Base-by-base conservation (phyloP, 495 filamentous ascomycete species). In the Xylaria intraflava region DNA sequence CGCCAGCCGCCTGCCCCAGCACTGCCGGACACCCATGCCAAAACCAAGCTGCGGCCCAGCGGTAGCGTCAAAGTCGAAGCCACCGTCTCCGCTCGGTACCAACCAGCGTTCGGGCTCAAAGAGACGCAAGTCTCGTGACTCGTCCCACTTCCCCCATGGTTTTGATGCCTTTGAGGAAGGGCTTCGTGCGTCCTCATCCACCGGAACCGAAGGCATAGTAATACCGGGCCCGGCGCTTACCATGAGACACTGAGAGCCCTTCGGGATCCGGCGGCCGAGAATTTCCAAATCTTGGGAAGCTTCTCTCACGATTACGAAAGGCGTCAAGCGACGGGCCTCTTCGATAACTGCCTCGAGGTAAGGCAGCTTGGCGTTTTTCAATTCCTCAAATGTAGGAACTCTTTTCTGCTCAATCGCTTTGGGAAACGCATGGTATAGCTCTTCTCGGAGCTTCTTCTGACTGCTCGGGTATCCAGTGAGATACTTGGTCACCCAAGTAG, bases 311-410 rank as follows among this genome's bases (percentile, higher is more conserved):
- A 60, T 33, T 0, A 41, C 41, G 2, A 43, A 29, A 1, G 30
- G 29, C 2, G 14, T 33, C 1, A n/a, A 5, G 3, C 68, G 56
- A 14, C 69, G 48, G 8, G 54, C 46, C 49, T 71, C 68, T 45
- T 66, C 65, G 1, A 71, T 43, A 0, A 60, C 42, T 22, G 68
- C 68, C 40, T 71, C 68, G 6, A 71, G 60, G 40, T 69, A 71
- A 0, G 62, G 61, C 1, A 66, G 29, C 3, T 53, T 39, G n/a
- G 55, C 42, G 3, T 40, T 23, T 14, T 26, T 31, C 0, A 71
- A 22, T 52, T 71, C 66, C 6, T 39, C 19, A 24, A 58, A 58
- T 7, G 49, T 62, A 3, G 58, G 66, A 19, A 46, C 10, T 8
- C 61, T 49, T 9, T 47, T 42, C 11, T 58, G 50, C 0, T 9